Conservation (phyloP, 768 basidiomycete genomes). For the Suillus weaverae region DNA sequence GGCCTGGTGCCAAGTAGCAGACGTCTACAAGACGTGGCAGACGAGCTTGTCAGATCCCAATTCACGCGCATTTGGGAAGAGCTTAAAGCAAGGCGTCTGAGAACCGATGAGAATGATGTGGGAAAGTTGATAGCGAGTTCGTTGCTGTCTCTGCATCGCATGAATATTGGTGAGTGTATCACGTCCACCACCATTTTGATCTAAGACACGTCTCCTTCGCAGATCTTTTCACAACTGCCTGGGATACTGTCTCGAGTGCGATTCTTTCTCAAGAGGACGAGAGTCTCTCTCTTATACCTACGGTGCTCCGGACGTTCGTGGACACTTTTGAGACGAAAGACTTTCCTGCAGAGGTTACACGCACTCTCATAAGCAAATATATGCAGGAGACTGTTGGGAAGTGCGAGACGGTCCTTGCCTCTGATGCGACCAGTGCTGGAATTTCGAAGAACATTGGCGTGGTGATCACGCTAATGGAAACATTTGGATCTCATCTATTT, state of each 20-base stretch:
- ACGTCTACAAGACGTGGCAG: slow-evolving; percentile 6
- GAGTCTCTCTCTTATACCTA: slow-evolving; percentile 3
- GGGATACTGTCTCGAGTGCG: slow-evolving; percentile 40
- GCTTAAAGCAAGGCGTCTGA: slow-evolving; percentile 43
- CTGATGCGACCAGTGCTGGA: slow-evolving; percentile 5
- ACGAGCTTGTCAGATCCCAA: slow-evolving; percentile 44
- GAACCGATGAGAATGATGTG: slow-evolving; percentile 45
- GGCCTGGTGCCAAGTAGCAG: slow-evolving; percentile 6
- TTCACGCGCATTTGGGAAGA: slow-evolving; percentile 51
- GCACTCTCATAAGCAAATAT: slow-evolving; percentile 18
- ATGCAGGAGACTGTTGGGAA: slow-evolving; percentile 24
- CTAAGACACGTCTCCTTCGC: neutral
- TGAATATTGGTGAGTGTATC: slow-evolving; percentile 27
- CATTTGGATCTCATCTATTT: slow-evolving; percentile 55
- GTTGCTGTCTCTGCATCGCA: slow-evolving; percentile 28
- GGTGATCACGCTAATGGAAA: slow-evolving; percentile 47
- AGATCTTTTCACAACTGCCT: slow-evolving; percentile 53
- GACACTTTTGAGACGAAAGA: slow-evolving; percentile 31
- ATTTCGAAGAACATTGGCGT: slow-evolving; percentile 18
- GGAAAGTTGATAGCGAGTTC: slow-evolving; percentile 46
- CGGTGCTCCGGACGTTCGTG: slow-evolving; percentile 1
- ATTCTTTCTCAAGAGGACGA: slow-evolving; percentile 10
- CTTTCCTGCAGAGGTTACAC: slow-evolving; percentile 39
- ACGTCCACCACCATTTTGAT: slow-evolving; percentile 5
- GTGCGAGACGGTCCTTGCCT: slow-evolving; percentile 29